Percentiles rank a stretch among this genome's conserved stretches.
Conservation (phyloP, 179 eudicot species). For the Amaranthus tricolor region DNA sequence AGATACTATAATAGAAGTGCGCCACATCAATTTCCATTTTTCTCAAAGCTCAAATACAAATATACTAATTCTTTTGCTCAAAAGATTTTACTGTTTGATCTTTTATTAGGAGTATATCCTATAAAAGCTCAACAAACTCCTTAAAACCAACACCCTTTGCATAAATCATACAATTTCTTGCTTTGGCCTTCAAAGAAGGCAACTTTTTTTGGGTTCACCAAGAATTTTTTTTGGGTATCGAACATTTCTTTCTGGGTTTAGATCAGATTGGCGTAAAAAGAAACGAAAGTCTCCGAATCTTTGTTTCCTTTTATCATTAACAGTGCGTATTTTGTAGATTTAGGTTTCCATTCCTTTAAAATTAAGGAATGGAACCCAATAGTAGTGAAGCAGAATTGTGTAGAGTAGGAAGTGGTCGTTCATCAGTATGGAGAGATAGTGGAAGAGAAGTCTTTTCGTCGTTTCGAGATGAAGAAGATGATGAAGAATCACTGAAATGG, state of each 20-base stretch:
- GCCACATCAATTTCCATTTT: too few species aligned
- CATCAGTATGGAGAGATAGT: slow-evolving; percentile 55
- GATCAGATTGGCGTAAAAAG: not conserved
- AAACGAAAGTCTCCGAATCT: not conserved
- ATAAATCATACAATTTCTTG: too few species aligned
- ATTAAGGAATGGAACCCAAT: slow-evolving; percentile 42
- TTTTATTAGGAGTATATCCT: too few species aligned
- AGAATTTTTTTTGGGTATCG: not conserved
- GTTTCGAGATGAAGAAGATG: slow-evolving; percentile 58
- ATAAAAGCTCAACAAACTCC: too few species aligned
- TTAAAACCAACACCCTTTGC: too few species aligned
- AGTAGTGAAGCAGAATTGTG: slow-evolving; percentile 41
- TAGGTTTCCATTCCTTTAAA: not conserved
- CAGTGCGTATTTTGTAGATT: too few species aligned
- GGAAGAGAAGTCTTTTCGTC: slow-evolving; percentile 68
- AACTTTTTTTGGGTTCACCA: not conserved
- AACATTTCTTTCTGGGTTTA: not conserved
- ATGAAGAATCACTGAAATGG: slow-evolving; percentile 91
- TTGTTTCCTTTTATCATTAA: too few species aligned
- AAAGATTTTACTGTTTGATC: too few species aligned
- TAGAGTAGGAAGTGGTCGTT: slow-evolving; percentile 62
- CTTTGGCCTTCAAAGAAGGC: not conserved
- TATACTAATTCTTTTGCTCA: too few species aligned
- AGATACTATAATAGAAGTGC: too few species aligned
- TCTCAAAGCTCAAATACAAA: too few species aligned